These are phyloP conservation scores for Spizellomyces punctatus DNA, from an alignment of 192 early-diverging fungal genomes.

Conservation along the genomic window DNA sequence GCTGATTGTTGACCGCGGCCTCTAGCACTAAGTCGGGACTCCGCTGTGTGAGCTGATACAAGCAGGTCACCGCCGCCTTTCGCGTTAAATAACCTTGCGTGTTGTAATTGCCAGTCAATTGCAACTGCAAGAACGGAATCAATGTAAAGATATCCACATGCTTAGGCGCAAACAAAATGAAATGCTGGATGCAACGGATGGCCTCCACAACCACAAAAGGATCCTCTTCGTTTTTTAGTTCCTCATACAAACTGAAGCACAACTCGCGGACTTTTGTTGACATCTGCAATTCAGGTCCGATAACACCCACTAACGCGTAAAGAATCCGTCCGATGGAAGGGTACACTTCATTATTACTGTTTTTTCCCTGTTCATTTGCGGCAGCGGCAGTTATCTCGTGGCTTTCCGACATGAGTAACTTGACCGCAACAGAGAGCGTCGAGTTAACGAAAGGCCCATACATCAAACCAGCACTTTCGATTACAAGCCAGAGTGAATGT, in stretches of 20 bases:
- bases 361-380: conserved; percentile 50
- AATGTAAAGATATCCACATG: conserved; percentile 66
- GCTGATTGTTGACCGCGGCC: conserved; percentile 52
- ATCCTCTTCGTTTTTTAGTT: conserved; percentile 76
- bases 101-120: conserved; percentile 50
- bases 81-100: conserved; percentile 62
- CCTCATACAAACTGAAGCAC: conserved; percentile 76
- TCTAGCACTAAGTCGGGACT: conserved; percentile 73
- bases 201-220: conserved; percentile 79
- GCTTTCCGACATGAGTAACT: conserved; percentile 83
- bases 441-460: conserved; percentile 88
- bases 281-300: conserved; percentile 88
- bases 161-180: conserved; percentile 86
- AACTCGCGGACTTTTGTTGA: conserved; percentile 75
- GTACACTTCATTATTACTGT: conserved; percentile 62
- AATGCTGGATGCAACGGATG: conserved; percentile 83
- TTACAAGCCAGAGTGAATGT: conserved; percentile 78
- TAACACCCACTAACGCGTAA: conserved; percentile 81
- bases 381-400: conserved; percentile 63
- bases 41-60: conserved; percentile 82
- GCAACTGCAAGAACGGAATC: conserved; percentile 75
- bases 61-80: conserved; percentile 78
- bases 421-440: conserved; percentile 84
- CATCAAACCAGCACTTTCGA: conserved; percentile 88
- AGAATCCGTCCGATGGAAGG: conserved; percentile 82